A percentile compares a stretch with the other conserved stretches of the same genome.
These are phyloP conservation scores for Saksenaea oblongispora DNA, from an alignment of 371 early-diverging fungal species.

Conservation along the genomic window DNA sequence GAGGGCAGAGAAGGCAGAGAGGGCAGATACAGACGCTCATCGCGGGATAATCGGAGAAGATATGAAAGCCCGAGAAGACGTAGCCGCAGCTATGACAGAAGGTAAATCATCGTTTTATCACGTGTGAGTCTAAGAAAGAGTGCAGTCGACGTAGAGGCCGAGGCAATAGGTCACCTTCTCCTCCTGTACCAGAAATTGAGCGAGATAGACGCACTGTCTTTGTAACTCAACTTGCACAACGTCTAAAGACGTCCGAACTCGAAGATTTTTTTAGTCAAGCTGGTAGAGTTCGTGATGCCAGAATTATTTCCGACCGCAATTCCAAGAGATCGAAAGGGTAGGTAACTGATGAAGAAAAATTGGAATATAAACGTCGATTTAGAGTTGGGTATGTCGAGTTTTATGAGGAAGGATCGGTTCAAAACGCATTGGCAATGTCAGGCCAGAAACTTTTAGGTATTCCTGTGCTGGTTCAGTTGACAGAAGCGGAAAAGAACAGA, in stretches of 20 bases:
- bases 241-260: slow-evolving; percentile 78
- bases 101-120: slow-evolving; percentile 1
- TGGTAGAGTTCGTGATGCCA: slow-evolving; percentile 88
- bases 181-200: slow-evolving; percentile 70
- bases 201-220: slow-evolving; percentile 94
- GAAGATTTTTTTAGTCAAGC: slow-evolving; percentile 85
- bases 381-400: slow-evolving; percentile 93
- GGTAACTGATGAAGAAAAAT: background rate
- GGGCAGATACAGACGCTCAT: slow-evolving; percentile 23
- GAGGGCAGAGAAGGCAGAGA: slow-evolving; percentile 29
- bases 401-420: slow-evolving; percentile 83
- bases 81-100: slow-evolving; percentile 37
- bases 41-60: slow-evolving; percentile 30
- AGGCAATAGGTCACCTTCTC: slow-evolving; percentile 67
- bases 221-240: slow-evolving; percentile 89
- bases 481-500: slow-evolving; percentile 94
- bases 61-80: slow-evolving; percentile 37
- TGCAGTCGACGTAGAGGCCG: slow-evolving; percentile 25
- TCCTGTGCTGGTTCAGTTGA: slow-evolving; percentile 89
- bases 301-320: slow-evolving; percentile 86
- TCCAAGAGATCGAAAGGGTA: slow-evolving; percentile 94
- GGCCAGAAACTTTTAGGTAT: slow-evolving; percentile 93
- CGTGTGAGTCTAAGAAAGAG: background rate
- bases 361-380: background rate
- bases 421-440: slow-evolving; percentile 81